phyloP scores from a whole-genome alignment of 2,329 filamentous ascomycete genomes.

The Hypoxylon sp. region DNA sequence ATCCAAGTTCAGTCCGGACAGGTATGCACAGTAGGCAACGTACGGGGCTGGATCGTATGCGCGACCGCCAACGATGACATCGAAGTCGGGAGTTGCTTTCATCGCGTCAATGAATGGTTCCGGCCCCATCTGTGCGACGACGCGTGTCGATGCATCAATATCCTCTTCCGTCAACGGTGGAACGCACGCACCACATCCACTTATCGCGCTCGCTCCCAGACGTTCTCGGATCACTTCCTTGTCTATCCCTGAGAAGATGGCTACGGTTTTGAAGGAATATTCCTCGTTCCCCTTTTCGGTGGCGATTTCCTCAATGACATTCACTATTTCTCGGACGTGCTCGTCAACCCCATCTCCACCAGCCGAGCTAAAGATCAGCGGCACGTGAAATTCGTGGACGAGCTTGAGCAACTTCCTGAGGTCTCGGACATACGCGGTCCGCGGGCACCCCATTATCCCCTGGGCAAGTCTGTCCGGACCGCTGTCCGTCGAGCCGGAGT shows the following conservation, averaged over 20 bases:
- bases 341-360: conserved; percentile 63
- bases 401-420: conserved; percentile 56
- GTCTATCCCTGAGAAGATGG: conserved; percentile 57
- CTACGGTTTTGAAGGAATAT: conserved; percentile 54
- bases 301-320: conserved; percentile 57
- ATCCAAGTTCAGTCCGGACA: conserved; percentile 35
- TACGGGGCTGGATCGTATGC: conserved; percentile 59
- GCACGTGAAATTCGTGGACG: conserved; percentile 53
- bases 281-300: conserved; percentile 46
- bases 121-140: conserved; percentile 61
- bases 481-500: conserved; percentile 54
- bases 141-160: conserved; percentile 54
- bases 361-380: conserved; percentile 60
- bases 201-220: conserved; percentile 50
- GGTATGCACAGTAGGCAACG: conserved; percentile 55
- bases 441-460: conserved; percentile 57
- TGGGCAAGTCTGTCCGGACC: conserved; percentile 59
- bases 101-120: conserved; percentile 58
- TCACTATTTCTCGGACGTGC: conserved; percentile 57
- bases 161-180: conserved; percentile 56
- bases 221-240: conserved; percentile 53
- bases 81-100: conserved; percentile 49
- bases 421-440: conserved; percentile 59
- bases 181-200: conserved; percentile 58
- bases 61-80: conserved; percentile 63